Percentiles rank a stretch among this genome's conserved stretches.
These are phyloP conservation scores for Eremochloa ophiuroides DNA, from an alignment of 176 grass and related monocot species.

Conservation along the genomic window DNA sequence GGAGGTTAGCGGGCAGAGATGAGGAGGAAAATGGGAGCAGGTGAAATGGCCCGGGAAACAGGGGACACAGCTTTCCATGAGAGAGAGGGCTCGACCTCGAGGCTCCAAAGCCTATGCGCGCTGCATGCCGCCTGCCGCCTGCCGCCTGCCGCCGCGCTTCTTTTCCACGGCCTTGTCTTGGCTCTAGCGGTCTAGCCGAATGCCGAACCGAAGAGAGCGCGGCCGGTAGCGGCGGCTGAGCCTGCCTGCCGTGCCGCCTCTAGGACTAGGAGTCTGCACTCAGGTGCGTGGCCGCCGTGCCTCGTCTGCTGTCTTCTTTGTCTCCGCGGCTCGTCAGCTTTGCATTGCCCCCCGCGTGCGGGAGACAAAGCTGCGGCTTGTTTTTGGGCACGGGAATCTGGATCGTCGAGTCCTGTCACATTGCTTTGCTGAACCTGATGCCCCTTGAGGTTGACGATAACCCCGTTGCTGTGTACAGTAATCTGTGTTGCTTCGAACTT, in stretches of 20 bases:
- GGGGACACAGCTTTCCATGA: slow-evolving; percentile 73
- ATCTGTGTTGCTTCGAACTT: neutral
- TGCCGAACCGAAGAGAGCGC: neutral
- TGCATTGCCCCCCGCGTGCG: neutral
- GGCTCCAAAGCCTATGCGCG: slow-evolving; percentile 32
- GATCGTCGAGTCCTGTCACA: neutral
- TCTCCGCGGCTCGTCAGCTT: neutral
- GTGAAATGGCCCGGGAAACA: slow-evolving; percentile 58
- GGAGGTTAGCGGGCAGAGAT: slow-evolving; percentile 35
- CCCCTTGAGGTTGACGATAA: neutral
- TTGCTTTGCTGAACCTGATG: slow-evolving; percentile 11
- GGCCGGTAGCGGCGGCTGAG: neutral
- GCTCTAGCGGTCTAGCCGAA: neutral
- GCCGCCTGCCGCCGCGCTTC: neutral
- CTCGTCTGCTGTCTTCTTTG: neutral
- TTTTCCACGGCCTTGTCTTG: neutral
- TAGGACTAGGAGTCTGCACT: neutral
- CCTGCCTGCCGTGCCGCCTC: neutral
- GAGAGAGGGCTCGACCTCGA: slow-evolving; percentile 36
- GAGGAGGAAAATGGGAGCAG: slow-evolving; percentile 29
- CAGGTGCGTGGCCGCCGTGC: neutral
- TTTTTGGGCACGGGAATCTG: neutral
- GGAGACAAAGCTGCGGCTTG: neutral
- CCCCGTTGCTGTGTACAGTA: neutral
- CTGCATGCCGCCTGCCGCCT: neutral